phyloP scores from a whole-genome alignment of 139 green algal species.

The Chlorella sp. region DNA sequence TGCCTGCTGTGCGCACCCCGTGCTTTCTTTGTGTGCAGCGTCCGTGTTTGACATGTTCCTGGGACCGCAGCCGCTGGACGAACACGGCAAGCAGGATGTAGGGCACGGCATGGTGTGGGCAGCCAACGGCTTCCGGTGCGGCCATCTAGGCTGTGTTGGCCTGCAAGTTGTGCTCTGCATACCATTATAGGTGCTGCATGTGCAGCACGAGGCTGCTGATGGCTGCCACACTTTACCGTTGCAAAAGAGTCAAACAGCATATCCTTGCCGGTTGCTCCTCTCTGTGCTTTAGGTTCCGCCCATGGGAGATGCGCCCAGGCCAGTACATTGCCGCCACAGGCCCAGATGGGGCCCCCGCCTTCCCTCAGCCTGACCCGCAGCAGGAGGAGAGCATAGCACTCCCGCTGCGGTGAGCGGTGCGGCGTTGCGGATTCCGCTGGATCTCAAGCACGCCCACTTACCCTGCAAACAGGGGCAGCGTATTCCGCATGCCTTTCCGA shows the following conservation, averaged over 20 bases:
- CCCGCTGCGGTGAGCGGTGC: slow-evolving; percentile 1
- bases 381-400: not conserved
- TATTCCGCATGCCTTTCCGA: too few species aligned
- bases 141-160: not conserved
- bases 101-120: slow-evolving; percentile 38
- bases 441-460: too few species aligned
- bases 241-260: too few species aligned
- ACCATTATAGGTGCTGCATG: too few species aligned
- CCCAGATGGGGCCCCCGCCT: not conserved
- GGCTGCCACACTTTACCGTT: too few species aligned
- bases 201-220: too few species aligned
- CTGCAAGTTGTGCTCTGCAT: not conserved
- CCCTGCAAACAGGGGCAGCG: too few species aligned
- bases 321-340: not conserved
- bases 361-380: not conserved
- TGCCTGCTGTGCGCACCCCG: not conserved
- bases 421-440: not conserved
- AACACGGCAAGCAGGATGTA: slow-evolving; percentile 8
- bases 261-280: not conserved
- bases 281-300: slow-evolving; percentile 11
- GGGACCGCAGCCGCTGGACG: slow-evolving; percentile 31
- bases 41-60: slow-evolving; percentile 44
- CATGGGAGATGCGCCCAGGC: slow-evolving; percentile 4
- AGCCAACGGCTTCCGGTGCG: slow-evolving; percentile 40
- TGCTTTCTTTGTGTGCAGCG: not conserved